Conservation (phyloP, 164 flowering plant species). For the Akebia trifoliata region DNA sequence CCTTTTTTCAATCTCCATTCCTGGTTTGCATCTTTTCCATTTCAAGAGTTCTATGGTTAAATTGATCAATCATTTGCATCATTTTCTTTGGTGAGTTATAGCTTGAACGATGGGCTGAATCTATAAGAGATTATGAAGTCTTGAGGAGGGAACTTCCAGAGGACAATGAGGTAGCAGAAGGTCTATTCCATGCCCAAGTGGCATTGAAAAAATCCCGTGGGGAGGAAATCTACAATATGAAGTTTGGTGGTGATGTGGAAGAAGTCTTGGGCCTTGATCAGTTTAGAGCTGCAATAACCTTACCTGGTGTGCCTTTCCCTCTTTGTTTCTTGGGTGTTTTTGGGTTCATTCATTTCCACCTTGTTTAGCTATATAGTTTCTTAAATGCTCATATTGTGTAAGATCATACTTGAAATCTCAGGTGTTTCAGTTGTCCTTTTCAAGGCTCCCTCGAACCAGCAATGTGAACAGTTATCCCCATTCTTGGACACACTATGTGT, state of each 20-base stretch:
- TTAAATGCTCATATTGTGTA: neutral
- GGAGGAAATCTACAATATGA: conserved; percentile 81
- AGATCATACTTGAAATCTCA: conserved; percentile 22
- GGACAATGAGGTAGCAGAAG: conserved; percentile 73
- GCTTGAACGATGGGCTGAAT: conserved; percentile 86
- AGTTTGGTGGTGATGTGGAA: conserved; percentile 94
- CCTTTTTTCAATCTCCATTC: too few relatives aligned
- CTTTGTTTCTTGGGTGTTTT: neutral
- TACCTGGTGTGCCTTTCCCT: conserved; percentile 48
- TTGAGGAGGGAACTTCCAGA: conserved; percentile 65
- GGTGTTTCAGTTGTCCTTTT: conserved; percentile 77
- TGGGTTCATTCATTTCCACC: neutral
- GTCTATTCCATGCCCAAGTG: conserved; percentile 79
- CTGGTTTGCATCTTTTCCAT: too few relatives aligned
- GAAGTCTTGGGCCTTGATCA: conserved; percentile 58
- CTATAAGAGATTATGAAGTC: conserved; percentile 76
- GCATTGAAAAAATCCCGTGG: conserved; percentile 81
- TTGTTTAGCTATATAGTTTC: too few relatives aligned
- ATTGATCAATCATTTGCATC: too few relatives aligned
- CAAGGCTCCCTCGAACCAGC: conserved; percentile 31
- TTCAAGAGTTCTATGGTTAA: too few relatives aligned
- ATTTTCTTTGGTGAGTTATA: conserved; percentile 23
- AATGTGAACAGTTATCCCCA: conserved; percentile 59
- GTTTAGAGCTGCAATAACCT: conserved; percentile 63
- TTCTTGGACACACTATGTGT: conserved; percentile 52